A percentile compares a stretch with the other conserved stretches of the same genome.
Evolutionary conservation across 768 basidiomycete genomes (phyloP).

Genomic region (Lactifluus echinatus): DNA sequence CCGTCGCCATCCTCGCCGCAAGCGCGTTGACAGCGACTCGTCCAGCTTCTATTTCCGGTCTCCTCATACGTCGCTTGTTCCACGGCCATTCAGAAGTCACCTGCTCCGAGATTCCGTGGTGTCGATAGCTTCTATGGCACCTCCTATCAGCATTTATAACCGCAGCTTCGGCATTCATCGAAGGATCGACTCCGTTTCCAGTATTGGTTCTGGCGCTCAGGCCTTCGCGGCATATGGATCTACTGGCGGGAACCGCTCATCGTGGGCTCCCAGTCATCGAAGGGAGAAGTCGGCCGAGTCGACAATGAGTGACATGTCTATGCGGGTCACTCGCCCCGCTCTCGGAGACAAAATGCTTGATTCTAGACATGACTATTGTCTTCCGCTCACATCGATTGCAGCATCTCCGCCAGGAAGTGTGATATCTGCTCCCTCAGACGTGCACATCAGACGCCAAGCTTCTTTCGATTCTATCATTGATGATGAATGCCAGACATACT

Average conservation of each 20-base stretch:
- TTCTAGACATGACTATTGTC: constrained; percentile 40
- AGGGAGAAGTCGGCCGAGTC: constrained; percentile 58
- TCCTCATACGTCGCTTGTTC: constrained; percentile 23
- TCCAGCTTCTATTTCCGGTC: constrained; percentile 71
- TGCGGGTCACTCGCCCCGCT: constrained; percentile 58
- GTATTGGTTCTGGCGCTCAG: constrained; percentile 47
- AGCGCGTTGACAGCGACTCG: constrained; percentile 63
- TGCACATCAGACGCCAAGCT: constrained; percentile 29
- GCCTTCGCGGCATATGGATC: constrained; percentile 45
- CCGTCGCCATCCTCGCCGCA: constrained; percentile 31
- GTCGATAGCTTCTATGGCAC: constrained; percentile 48
- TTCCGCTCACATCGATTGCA: constrained; percentile 53
- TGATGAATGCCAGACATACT: constrained; percentile 28
- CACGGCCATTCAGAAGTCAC: constrained; percentile 37
- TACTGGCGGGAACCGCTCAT: constrained; percentile 45
- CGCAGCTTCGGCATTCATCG: constrained; percentile 45
- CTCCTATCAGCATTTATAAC: constrained; percentile 68
- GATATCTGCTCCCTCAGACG: constrained; percentile 19
- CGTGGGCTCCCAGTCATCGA: constrained; percentile 48
- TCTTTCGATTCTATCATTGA: constrained; percentile 66
- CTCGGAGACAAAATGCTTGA: constrained; percentile 88
- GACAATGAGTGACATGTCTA: constrained; percentile 53
- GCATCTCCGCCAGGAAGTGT: constrained; percentile 51
- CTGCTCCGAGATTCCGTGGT: constrained; percentile 46
- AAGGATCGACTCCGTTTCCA: constrained; percentile 50